Base-by-base conservation (phyloP, 192 early-diverging fungal genomes). In the Entophlyctis helioformis region DNA sequence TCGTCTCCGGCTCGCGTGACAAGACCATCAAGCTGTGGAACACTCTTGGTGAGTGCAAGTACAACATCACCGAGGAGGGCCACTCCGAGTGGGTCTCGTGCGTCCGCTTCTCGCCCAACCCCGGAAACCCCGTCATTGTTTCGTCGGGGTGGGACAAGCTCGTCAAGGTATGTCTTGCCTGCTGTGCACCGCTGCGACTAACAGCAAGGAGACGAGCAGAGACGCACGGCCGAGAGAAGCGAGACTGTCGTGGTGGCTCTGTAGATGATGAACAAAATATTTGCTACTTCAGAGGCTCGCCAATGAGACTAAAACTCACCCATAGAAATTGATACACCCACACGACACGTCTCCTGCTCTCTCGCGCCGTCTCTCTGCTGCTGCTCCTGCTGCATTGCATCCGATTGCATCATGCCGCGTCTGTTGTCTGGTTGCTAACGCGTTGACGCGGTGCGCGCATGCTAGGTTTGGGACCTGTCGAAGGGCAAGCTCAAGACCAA, bases 1-100 rank as follows among this genome's bases (percentile, higher is more conserved):
- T 98, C 58, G 89, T 98, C 50, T 95, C 91, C 48, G 89, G 86
- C 54, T 92, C 91, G 56, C 87, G 91, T 66, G 95, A 98, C 76
- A 93, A 91, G 83, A 81, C 80, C 67, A 95, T 98, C 82, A 98
- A 96, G 85, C 75, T 98, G 63, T 98, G 95, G 95, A 96, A 98
- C 87, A 98, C 92, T 46, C 79, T 98, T 27, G 95, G 92, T 60
- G 95, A 98, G 74, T 96, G 95, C 90, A 98, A 98, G 86, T 89
- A 82, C 83, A 91, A 83, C 81, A 85, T 98, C 66, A 81, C 76
- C 57, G 86, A 95, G 56, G 88, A 96, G 57, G 86, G 87, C 59
- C 95, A 98, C 88, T 69, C 82, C 65, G 89, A 94, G 65, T 98
- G 95, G 95, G 86, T 96, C 59, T 95, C 91, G 44, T 92, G 89